Conservation (phyloP, 2,329 filamentous ascomycete species). For the Talaromyces sp. region DNA sequence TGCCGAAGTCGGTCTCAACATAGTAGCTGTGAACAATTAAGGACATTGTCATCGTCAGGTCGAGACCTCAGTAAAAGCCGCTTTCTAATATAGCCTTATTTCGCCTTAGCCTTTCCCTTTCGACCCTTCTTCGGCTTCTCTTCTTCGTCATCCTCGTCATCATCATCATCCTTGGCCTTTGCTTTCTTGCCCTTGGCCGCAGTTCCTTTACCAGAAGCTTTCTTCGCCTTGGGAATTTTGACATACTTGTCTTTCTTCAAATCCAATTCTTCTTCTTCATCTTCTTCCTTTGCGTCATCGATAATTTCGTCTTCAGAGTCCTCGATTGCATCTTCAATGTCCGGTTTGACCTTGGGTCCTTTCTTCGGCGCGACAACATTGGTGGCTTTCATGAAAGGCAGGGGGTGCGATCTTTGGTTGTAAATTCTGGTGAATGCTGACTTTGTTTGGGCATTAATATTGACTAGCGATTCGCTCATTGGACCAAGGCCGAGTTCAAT, state of each 20-base stretch:
- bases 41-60: neutral
- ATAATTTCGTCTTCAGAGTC: conserved; percentile 71
- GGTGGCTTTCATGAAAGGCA: conserved; percentile 95
- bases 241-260: conserved; percentile 95
- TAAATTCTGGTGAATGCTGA: conserved; percentile 87
- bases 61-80: neutral
- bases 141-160: conserved; percentile 50
- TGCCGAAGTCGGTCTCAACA: neutral
- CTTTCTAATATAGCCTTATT: conserved; percentile 16
- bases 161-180: conserved; percentile 36
- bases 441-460: conserved; percentile 82
- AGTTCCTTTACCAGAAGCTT: conserved; percentile 38
- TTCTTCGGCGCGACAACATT: conserved; percentile 71
- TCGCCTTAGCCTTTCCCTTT: conserved; percentile 32
- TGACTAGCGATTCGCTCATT: conserved; percentile 71
- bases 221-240: conserved; percentile 68
- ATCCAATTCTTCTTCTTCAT: conserved; percentile 75
- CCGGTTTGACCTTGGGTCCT: conserved; percentile 71
- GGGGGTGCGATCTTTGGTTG: conserved; percentile 78
- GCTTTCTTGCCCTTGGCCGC: conserved; percentile 30
- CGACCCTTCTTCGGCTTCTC: conserved; percentile 54
- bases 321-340: conserved; percentile 93
- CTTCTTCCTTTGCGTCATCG: conserved; percentile 55
- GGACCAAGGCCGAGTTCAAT: conserved; percentile 85
- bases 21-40: neutral